These are phyloP conservation scores for Cryptosporidium xiaoi DNA, from an alignment of 169 alveolate species.

Conservation along the genomic window DNA sequence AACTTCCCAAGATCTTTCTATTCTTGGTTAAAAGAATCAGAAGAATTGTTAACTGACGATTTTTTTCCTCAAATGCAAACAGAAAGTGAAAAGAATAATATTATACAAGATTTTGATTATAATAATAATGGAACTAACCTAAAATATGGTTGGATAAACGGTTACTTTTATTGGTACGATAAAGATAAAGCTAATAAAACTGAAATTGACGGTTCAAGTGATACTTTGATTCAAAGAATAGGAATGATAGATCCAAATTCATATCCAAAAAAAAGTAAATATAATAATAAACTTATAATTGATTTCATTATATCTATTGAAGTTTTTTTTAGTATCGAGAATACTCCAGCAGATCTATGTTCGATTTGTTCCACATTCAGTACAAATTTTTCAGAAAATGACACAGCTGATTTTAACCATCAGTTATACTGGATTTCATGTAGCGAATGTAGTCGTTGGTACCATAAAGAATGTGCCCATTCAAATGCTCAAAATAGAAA, in stretches of 20 bases:
- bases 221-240: neutral
- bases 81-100: neutral
- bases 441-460: constrained; percentile 55
- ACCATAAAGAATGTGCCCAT: constrained; percentile 45
- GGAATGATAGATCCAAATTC: constrained; percentile 52
- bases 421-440: constrained; percentile 34
- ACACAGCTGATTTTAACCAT: neutral
- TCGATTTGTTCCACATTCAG: constrained; percentile 37
- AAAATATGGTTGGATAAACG: constrained; percentile 3
- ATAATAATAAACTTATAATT: constrained; percentile 16
- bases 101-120: neutral
- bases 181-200: neutral
- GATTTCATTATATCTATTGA: constrained; percentile 39
- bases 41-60: neutral
- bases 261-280: constrained; percentile 44
- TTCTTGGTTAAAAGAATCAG: constrained; percentile 15
- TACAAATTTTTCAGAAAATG: neutral
- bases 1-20: constrained; percentile 61
- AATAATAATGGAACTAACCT: neutral
- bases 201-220: neutral
- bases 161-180: constrained; percentile 44
- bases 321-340: constrained; percentile 21
- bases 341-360: constrained; percentile 47
- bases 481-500: neutral
- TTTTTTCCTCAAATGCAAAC: neutral